Evolutionary conservation across 805 yeast genomes (phyloP), one percentile per base, ranked within the genome.

Genomic region (Candida boidinii): DNA sequence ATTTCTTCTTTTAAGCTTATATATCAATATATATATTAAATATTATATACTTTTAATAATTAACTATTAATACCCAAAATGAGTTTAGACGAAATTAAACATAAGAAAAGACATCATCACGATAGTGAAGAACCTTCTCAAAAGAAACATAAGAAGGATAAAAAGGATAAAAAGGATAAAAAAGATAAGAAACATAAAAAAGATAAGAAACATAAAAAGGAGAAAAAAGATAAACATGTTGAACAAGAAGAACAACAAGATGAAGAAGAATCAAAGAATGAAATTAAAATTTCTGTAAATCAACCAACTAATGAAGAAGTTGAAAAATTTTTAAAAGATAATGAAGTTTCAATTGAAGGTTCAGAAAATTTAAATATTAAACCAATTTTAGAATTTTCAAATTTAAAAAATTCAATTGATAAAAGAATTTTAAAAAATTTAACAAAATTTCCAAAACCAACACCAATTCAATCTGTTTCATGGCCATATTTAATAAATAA

Each of bases 401-500:
- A 79, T 23, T 65, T 90, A 17, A 46, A 66, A 2, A 58, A 62
- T 26, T 30, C 38, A 7, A 62, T 81, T 18, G 72, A 76, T 38
- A 42, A 70, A 2, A 65, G 71, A 33, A 72, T 88, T 38, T 70
- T 69, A 42, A 47, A 62, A n/a, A 76, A 72, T 29, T 66, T 90
- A 29, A 61, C 74, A 25, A 74, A 77, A 46, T 92, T 84, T 63
- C 80, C 85, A 12, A 79, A 76, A 47, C 99, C 98, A 34, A 88
- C 97, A 0, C 95, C 97, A 10, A 92, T 90, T 55, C 98, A 90
- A 61, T 72, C 79, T 5, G 87, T 84, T 55, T 73, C 96, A 11
- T 82, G 92, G 41, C 97, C 97, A 2, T 82, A 81, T 43, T 96
- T 95, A 4, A 59, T 92, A 14, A 75, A 80, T 44, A 96, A 96